Conservation (phyloP, 192 early-diverging fungal species). For the Linnemannia exigua region DNA sequence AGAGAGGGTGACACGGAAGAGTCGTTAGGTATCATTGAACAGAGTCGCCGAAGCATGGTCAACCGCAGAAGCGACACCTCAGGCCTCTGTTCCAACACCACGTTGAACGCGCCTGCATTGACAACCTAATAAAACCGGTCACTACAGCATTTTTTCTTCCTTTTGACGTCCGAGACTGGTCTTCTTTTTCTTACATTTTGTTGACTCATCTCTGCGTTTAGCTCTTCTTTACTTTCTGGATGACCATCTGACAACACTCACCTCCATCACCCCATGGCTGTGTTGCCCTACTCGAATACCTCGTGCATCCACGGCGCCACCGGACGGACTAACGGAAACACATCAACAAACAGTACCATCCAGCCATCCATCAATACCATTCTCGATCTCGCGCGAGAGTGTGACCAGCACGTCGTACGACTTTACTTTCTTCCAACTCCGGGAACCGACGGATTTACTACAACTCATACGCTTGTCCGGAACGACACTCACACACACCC, state of each 20-base stretch:
- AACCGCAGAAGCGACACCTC: constrained; percentile 42
- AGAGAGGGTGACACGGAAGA: constrained; percentile 24
- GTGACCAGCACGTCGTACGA: constrained; percentile 45
- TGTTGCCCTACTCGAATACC: constrained; percentile 5
- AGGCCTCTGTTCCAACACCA: constrained; percentile 22
- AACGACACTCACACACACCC: not conserved
- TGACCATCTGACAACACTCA: not conserved
- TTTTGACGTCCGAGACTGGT: not conserved
- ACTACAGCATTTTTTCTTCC: not conserved
- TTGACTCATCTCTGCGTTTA: not conserved
- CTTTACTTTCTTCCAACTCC: constrained; percentile 52
- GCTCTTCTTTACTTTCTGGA: not conserved
- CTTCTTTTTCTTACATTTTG: not conserved
- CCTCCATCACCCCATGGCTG: not conserved
- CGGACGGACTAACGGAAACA: not conserved
- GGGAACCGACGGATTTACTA: constrained; percentile 48
- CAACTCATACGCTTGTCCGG: constrained; percentile 42
- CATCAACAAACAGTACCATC: constrained; percentile 10
- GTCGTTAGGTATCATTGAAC: constrained; percentile 43
- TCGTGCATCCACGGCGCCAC: not conserved
- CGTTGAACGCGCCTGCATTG: not conserved
- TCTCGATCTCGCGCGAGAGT: constrained; percentile 25
- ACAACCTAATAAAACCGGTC: not conserved
- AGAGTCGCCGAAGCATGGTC: constrained; percentile 44
- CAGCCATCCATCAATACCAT: constrained; percentile 42